Evolutionary conservation across 2,329 filamentous ascomycete species (phyloP).

Genomic region (Gliomastix tumulicola): DNA sequence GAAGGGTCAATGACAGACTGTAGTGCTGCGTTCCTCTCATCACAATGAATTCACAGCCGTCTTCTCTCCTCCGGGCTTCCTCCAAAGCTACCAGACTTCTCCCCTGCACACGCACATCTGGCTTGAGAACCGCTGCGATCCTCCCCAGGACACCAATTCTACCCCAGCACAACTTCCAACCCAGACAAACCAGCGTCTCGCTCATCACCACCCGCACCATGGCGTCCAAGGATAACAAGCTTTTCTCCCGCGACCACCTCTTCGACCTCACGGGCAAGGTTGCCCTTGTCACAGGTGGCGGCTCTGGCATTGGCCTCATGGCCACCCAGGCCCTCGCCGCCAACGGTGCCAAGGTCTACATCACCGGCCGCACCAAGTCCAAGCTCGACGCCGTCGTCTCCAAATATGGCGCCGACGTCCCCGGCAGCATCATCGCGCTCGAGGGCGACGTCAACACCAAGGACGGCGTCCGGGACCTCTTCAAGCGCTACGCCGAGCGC

Average conservation of each 20-base stretch:
- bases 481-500: constrained; percentile 44
- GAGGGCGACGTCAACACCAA: constrained; percentile 57
- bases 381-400: constrained; percentile 55
- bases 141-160: too few relatives aligned
- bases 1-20: too few relatives aligned
- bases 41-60: too few relatives aligned
- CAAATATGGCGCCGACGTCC: constrained; percentile 44
- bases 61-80: too few relatives aligned
- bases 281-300: constrained; percentile 42
- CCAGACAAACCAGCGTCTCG: too few relatives aligned
- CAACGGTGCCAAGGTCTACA: constrained; percentile 65
- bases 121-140: too few relatives aligned
- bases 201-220: too few relatives aligned
- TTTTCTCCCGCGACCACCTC: constrained; percentile 26
- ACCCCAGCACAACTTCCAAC: too few relatives aligned
- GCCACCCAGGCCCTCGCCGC: constrained; percentile 58
- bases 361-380: constrained; percentile 57
- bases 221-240: constrained; percentile 11
- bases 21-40: too few relatives aligned
- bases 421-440: constrained; percentile 52
- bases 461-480: constrained; percentile 49
- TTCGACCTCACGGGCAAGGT: constrained; percentile 35
- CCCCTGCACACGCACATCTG: too few relatives aligned
- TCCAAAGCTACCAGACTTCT: too few relatives aligned
- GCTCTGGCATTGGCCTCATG: constrained; percentile 63